Base-by-base conservation (phyloP, 352 stramenopile species). In the Phytopythium vexans region DNA sequence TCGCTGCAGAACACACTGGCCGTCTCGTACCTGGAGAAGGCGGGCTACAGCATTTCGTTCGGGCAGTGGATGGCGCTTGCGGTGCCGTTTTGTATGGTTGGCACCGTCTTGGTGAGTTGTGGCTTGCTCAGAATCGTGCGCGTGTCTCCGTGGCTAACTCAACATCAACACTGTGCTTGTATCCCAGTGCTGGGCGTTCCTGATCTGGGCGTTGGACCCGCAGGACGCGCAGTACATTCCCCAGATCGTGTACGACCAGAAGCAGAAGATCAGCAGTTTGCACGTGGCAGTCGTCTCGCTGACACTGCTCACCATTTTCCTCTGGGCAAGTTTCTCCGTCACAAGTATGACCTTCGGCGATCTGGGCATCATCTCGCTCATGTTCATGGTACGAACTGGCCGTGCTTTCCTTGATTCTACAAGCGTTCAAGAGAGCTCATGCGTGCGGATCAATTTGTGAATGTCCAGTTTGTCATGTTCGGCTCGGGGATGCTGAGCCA, bases 161-260 rank as follows among this genome's bases (percentile, higher is more conserved):
- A 31, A 40, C 4, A 10, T 15, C 59, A 8, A 37, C 9, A 3
- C 55, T 46, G 14, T 43, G 43, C 41, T 46, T 16, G 33, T 34
- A 10, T 37, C 11, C 37, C 33, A 92, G 77, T 95, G 86, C 54
- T 97, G 90, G 90, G n/a, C 89, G 35, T 89, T 96, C 47, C 59
- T 97, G 55, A 49, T 94, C 21, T 89, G 85, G 77, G 79, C 92
- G 5, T 79, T 97, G 57, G 64, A 95, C 43, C 89, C 89, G 11
- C 67, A 85, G 37, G 89, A 97, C 50, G 86, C 90, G 11, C 88
- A 83, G 46, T 92, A 85, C 57, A 97, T 97, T 21, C 90, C 90
- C 16, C 87, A 96, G 51, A 97, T 97, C 41, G 84, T 97, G 12
- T 96, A 97, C 69, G 79, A 95, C 53, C 86, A 97, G 60, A 91